Conservation (phyloP, 192 early-diverging fungal species). For the Geranomyces michiganensis region DNA sequence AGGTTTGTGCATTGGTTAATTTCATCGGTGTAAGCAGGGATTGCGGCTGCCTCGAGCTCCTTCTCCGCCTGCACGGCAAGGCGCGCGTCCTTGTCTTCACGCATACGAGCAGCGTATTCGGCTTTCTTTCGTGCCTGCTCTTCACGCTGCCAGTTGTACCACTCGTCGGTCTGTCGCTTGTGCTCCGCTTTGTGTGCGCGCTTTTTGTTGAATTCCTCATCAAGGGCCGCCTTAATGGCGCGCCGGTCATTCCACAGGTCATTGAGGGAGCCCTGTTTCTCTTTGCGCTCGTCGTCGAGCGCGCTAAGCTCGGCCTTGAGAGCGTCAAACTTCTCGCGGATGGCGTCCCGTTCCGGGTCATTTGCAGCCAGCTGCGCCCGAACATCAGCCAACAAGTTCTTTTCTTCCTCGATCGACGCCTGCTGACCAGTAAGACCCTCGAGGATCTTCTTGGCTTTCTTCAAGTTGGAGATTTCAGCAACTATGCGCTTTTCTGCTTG, state of each 20-base stretch:
- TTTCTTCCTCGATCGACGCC: conserved; percentile 62
- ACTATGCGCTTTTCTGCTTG: conserved; percentile 88
- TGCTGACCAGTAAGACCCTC: conserved; percentile 44
- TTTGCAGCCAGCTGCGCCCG: conserved; percentile 55
- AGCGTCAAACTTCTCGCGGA: conserved; percentile 69
- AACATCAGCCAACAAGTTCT: conserved; percentile 63
- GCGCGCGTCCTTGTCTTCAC: conserved; percentile 68
- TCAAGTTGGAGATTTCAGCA: conserved; percentile 78
- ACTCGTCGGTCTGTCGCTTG: conserved; percentile 75
- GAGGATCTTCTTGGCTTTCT: conserved; percentile 74
- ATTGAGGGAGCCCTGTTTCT: conserved; percentile 65
- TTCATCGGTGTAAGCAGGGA: conserved; percentile 85
- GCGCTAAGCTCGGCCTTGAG: conserved; percentile 74
- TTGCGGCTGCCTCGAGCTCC: conserved; percentile 83
- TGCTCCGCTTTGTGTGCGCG: conserved; percentile 70
- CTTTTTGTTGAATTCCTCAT: conserved; percentile 68
- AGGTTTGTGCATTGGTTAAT: conserved; percentile 82
- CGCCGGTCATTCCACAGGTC: conserved; percentile 74
- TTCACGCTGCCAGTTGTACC: conserved; percentile 69
- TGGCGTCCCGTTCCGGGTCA: conserved; percentile 49
- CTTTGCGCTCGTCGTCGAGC: conserved; percentile 64
- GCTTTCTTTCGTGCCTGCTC: conserved; percentile 67
- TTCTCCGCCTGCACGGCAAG: conserved; percentile 69
- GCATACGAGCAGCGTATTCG: conserved; percentile 68
- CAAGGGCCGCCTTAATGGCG: conserved; percentile 69